Base-by-base conservation (phyloP, 2,329 filamentous ascomycete genomes). In the Dryadomyces quercus-mongolicae region DNA sequence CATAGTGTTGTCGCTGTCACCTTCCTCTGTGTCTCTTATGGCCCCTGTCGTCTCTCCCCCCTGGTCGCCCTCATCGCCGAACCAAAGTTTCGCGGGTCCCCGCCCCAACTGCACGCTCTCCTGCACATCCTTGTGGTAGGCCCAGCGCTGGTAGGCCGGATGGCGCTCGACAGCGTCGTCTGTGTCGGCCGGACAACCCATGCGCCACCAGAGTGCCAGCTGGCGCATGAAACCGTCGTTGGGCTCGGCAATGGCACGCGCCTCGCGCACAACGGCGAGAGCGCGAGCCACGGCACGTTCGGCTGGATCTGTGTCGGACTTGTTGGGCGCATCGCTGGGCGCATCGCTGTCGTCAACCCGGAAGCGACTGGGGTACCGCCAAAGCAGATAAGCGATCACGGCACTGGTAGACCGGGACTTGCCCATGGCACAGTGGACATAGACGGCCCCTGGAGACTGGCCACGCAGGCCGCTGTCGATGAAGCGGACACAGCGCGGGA, bases 181-280 rank as follows among this genome's bases (percentile, higher is more conserved):
- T 59, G 82, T 75, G 45, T 72, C 71, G 5, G 71, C 78, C 1
- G 91, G 88, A 60, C 85, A 92, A 49, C 82, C 82, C 88, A 96
- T 95, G 60, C 85, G 74, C 73, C 89, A 86, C 75, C 92, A 98
- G 53, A 97, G 74, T 60, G 85, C 76, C 5, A 98, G 77, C 69
- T 98, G 93, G 51, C 81, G 74, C 82, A 92, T 90, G 75, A 98
- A 98, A 31, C 91, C 92, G 36, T 81, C 73, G 66, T 98, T 98
- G 3, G 93, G 93, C 64, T 95, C 88, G 57, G 86, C 91, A 54
- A 93, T 79, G 16, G 86, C 81, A 43, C 92, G 82, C 46, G 78
- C 79, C 64, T 84, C 71, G 53, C 83, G 81, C 51, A 97, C 74
- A 60, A 85, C 76, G 25, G 75, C 73, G 51, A 97, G 72, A 2